Base-by-base conservation (phyloP, 176 grass and related monocot species). In the Avena eriantha region DNA sequence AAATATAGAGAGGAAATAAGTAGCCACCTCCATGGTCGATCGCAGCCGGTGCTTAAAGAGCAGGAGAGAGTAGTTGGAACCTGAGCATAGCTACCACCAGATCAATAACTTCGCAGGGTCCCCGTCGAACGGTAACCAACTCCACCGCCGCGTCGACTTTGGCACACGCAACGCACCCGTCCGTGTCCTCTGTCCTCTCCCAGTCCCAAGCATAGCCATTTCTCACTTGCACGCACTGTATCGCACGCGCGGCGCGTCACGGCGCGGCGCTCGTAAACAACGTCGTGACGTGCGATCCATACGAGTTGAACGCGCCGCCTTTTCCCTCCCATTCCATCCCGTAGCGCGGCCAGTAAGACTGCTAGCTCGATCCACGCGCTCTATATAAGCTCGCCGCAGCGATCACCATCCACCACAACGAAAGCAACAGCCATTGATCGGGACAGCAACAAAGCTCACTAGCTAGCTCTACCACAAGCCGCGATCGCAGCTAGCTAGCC, bases 261-360 rank as follows among this genome's bases (percentile, higher is more conserved):
- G 2, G 65, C 41, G 16, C 16, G 66, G 33, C 18, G 80, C 46
- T 36, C 57, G 55, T 53, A 36, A 36, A 15, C 68, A 60, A 73
- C 8, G 15, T 29, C 23, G 46, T 41, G 66, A 48, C n/a, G 46
- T 55, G 60, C 21, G 74, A 86, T 48, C 10, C 35, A 3, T 9
- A 53, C 4, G 73, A 91, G 85, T 85, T 91, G 84, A 91, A 91
- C 82, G 86, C 90, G 45, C 90, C 90, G 90, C 86, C 90, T 72
- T 91, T 91, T 88, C 69, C 22, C 47, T 54, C 48, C 68, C 68
- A 39, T 12, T 12, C 68, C 68, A 21, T 70, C 8, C 68, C 24
- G 46, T 15, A 26, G 15, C 72, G 14, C 46, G 72, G 72, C 22
- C 45, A 51, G 3, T 34, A 7, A 65, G 24, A 12, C 71, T 3